Base-by-base conservation (phyloP, 1,284 basidiomycete genomes). In the Sanghuangporus weigelae region DNA sequence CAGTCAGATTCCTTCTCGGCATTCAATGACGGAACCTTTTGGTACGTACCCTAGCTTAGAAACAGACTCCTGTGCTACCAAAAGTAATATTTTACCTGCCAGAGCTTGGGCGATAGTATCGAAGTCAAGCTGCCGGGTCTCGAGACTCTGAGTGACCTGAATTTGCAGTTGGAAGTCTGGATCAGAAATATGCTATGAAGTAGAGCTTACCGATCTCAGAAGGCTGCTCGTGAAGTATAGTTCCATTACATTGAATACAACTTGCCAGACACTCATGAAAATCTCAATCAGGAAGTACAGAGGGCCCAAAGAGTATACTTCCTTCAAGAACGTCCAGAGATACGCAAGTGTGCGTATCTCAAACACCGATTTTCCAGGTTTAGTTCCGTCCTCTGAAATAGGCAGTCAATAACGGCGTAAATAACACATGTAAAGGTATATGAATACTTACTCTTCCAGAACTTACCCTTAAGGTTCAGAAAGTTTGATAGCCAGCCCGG, bases 261-360 rank as follows among this genome's bases (percentile, higher is more conserved):
- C 36, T 11, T 8, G 1, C 55, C 55, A 57, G 35, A 42, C 7
- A 19, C 23, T 57, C 19, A 57, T 10, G 19, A 57, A 19, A 1
- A 38, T 38, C 14, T 42, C 19, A 10, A 38, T 2, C 7, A 35
- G 11, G 55, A 57, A 31, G 23, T 57, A 57, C 7, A 57, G 38
- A 14, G 55, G 55, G 1, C 55, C 55, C 10, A 57, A 35, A 38
- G 55, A 57, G 35, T 57, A 38, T 10, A 57, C 55, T 16, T 57
- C 55, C 55, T 57, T 57, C 19, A n/a, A 35, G 35, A 57, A 57
- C 36, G 10, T 57, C 55, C 51, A 54, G 19, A 57, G 21, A 38
- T 4, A 36, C n/a, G 26, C 3, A n/a, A 57, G 7, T 8, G 44
- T 7, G 16, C 44, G 16, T 2, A n/a, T 19, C 44, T 46, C 44